Evolutionary conservation across 176 grass and related monocot species (phyloP).

Genomic region (Triticum timopheevii): DNA sequence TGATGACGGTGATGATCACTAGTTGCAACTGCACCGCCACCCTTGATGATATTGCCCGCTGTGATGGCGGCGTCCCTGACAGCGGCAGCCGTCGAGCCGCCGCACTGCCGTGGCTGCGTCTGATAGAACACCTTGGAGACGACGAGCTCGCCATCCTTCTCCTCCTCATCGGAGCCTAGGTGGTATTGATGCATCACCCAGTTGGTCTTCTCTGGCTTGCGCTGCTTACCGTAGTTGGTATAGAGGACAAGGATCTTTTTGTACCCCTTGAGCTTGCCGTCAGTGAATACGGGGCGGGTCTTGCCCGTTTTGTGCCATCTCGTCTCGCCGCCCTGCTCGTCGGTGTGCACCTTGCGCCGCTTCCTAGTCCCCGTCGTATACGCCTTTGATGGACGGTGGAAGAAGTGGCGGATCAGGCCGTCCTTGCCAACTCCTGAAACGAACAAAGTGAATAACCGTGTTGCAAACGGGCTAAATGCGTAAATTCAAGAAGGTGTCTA

Average conservation of each 20-base stretch:
- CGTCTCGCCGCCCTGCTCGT: conserved; percentile 87
- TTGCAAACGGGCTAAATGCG: not conserved
- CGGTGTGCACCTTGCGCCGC: conserved; percentile 91
- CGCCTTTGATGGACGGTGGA: conserved; percentile 94
- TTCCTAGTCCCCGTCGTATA: conserved; percentile 96
- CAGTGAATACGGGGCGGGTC: conserved; percentile 71
- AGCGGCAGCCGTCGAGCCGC: conserved; percentile 20
- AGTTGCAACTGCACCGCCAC: not conserved
- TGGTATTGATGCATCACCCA: conserved; percentile 99
- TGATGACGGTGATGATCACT: conserved; percentile 36
- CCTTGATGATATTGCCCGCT: conserved; percentile 11
- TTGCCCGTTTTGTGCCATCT: conserved; percentile 99
- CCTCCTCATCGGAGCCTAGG: conserved; percentile 92
- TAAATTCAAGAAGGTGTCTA: not conserved
- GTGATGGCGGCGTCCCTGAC: conserved; percentile 28
- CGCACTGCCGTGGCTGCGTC: conserved; percentile 94
- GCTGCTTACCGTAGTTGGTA: conserved; percentile 99
- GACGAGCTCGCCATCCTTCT: conserved; percentile 98
- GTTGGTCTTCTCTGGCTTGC: conserved; percentile 98
- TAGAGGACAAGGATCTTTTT: conserved; percentile 99
- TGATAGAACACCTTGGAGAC: conserved; percentile 99
- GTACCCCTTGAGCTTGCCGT: conserved; percentile 67
- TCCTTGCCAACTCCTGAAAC: conserved; percentile 79
- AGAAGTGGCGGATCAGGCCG: conserved; percentile 94
- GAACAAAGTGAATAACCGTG: not conserved